Evolutionary conservation across 2,329 filamentous ascomycete species (phyloP), one percentile per base, ranked within the genome.

Genomic region (Epichloe sp.): DNA sequence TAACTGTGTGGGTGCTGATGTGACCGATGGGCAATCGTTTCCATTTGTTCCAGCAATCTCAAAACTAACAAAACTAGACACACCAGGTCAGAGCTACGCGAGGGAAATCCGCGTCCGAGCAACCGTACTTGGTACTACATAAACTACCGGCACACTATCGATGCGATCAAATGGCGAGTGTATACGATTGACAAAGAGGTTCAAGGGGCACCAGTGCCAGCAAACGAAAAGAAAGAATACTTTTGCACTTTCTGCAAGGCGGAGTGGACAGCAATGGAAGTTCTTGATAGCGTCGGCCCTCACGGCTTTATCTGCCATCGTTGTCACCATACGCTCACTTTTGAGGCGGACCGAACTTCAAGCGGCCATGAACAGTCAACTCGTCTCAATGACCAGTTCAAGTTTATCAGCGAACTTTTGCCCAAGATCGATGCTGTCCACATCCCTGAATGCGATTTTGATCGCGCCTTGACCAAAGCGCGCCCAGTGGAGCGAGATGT

Each of bases 61-160:
- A 8, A 26, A 35, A 35, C 62, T 87, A 78, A 60, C 83, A 26
- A n/a, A 45, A 38, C n/a, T 44, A 82, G 83, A 35, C 83, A 70
- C 49, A 69, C 66, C 17, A 60, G 88, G 54, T 79, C 83, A 47
- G 89, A 95, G 65, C 72, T 86, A 51, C 83, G 84, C 57, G 86
- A 90, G 62, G 88, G 87, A 48, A 86, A 89, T 53, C 84, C 86
- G 52, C 83, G 89, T 49, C 85, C 88, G 5, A 83, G 86, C 58
- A 89, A 85, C 63, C 81, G 88, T 60, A 95, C 91, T 55, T 98
- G 95, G 76, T 98, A 95, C 72, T 98, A 88, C 69, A 91, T 98
- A 65, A 90, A 96, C 65, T 94, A 94, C 62, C 88, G 93, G 53
- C 86, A 88, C 52, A 88, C 91, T 37, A 88, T 98, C 62, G 93